These are phyloP conservation scores for Starmerella cellae DNA, from an alignment of 805 yeast genomes.

Conservation along the genomic window DNA sequence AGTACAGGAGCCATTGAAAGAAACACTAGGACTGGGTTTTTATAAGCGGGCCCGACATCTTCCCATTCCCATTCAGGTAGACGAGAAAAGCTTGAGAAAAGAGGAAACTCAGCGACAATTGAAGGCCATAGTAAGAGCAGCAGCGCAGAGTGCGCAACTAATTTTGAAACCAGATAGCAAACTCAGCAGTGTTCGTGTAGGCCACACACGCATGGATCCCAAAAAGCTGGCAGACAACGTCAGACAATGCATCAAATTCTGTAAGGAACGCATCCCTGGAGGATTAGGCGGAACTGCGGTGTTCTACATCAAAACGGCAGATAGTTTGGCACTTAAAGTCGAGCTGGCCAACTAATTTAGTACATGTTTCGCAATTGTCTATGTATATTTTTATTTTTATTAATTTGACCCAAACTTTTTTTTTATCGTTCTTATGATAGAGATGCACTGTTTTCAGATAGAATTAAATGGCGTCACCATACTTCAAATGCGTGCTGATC, in stretches of 20 bases:
- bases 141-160: slow-evolving; percentile 15
- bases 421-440: no score
- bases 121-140: slow-evolving; percentile 3
- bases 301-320: slow-evolving; percentile 20
- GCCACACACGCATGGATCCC: slow-evolving; percentile 22
- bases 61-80: slow-evolving; percentile 16
- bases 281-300: slow-evolving; percentile 14
- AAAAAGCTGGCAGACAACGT: slow-evolving; percentile 17
- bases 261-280: slow-evolving; percentile 9
- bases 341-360: neutral
- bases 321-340: slow-evolving; percentile 16
- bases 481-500: neutral
- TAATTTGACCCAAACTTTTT: no score
- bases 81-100: neutral
- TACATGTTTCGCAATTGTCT: no score
- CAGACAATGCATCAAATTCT: slow-evolving; percentile 11
- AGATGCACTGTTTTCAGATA: no score
- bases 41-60: slow-evolving; percentile 17
- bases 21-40: slow-evolving; percentile 19
- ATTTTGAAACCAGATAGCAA: slow-evolving; percentile 17
- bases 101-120: slow-evolving; percentile 6
- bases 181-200: slow-evolving; percentile 16
- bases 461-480: no score
- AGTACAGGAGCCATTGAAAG: slow-evolving; percentile 18
- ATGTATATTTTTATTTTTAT: no score